Percentiles rank a stretch among this genome's conserved stretches.
Evolutionary conservation across 2,329 filamentous ascomycete genomes (phyloP).

Genomic region (Cladosporium austrohemisphaericum): DNA sequence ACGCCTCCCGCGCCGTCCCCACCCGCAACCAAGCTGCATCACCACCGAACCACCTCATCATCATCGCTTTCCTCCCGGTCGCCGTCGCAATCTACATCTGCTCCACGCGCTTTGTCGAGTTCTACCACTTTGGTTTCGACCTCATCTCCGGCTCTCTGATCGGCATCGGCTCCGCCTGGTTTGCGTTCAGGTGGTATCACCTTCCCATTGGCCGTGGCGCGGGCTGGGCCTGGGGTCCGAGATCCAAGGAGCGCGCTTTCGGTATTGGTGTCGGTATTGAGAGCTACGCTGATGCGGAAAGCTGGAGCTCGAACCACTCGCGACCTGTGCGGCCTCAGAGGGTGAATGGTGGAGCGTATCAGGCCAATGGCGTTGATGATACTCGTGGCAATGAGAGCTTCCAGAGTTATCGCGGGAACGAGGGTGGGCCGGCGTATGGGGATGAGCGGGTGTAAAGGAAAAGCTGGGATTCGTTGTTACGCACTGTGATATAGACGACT

Average conservation of each 20-base stretch:
- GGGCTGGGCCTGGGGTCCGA: conserved; percentile 85
- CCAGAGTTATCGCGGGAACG: conserved; percentile 4
- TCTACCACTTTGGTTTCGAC: conserved; percentile 88
- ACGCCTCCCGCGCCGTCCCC: conserved; percentile 25
- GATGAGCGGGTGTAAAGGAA: conserved; percentile 1
- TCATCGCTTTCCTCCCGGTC: conserved; percentile 67
- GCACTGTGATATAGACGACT: no score
- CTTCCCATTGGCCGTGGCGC: conserved; percentile 72
- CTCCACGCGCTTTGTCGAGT: conserved; percentile 83
- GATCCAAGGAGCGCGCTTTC: conserved; percentile 69
- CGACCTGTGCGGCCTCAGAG: background rate
- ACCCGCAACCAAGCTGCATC: conserved; percentile 68
- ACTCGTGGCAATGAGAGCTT: background rate
- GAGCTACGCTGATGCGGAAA: conserved; percentile 14
- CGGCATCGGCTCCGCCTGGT: conserved; percentile 66
- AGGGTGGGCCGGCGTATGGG: background rate
- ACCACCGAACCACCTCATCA: conserved; percentile 74
- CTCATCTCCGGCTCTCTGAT: conserved; percentile 81
- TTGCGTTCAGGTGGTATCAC: conserved; percentile 83
- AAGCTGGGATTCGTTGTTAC: no score
- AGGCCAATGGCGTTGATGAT: background rate
- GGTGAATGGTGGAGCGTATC: background rate
- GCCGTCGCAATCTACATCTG: conserved; percentile 74
- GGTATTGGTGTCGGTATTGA: conserved; percentile 54
- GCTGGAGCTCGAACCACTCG: conserved; percentile 5